These are phyloP conservation scores for Lepiota subincarnata DNA, from an alignment of 768 basidiomycete genomes.

Conservation along the genomic window DNA sequence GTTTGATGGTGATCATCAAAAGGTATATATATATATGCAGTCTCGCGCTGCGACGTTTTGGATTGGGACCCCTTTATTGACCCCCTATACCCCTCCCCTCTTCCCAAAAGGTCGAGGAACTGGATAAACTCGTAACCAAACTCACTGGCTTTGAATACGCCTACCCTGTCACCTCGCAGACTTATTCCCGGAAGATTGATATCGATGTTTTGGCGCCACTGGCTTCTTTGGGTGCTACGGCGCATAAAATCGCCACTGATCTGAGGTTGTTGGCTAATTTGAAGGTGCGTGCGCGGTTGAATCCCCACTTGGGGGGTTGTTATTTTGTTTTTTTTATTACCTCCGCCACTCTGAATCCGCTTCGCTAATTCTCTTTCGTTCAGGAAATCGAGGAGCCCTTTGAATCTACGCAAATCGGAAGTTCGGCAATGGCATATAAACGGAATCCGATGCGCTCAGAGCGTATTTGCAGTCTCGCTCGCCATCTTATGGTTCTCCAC, in stretches of 20 bases:
- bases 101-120: constrained; percentile 69
- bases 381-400: constrained; percentile 98
- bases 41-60: background rate
- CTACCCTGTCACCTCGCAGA: constrained; percentile 98
- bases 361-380: background rate
- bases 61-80: background rate
- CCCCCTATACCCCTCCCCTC: too few relatives aligned
- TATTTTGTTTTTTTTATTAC: too few relatives aligned
- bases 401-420: constrained; percentile 97
- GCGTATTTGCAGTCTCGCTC: constrained; percentile 92
- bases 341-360: too few relatives aligned
- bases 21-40: constrained; percentile 41
- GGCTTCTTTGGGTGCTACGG: constrained; percentile 88
- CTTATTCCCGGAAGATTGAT: constrained; percentile 97
- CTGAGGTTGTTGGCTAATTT: constrained; percentile 90
- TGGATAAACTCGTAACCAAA: constrained; percentile 86
- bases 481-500: constrained; percentile 93
- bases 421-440: constrained; percentile 98
- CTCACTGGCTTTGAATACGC: constrained; percentile 91
- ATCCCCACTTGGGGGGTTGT: background rate
- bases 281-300: too few relatives aligned
- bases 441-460: constrained; percentile 99
- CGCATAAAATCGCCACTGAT: constrained; percentile 97
- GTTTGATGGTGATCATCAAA: constrained; percentile 93
- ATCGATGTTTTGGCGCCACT: constrained; percentile 87